These are phyloP conservation scores for Schizonepeta tenuifolia DNA, from an alignment of 257 asterid genomes.

Conservation along the genomic window DNA sequence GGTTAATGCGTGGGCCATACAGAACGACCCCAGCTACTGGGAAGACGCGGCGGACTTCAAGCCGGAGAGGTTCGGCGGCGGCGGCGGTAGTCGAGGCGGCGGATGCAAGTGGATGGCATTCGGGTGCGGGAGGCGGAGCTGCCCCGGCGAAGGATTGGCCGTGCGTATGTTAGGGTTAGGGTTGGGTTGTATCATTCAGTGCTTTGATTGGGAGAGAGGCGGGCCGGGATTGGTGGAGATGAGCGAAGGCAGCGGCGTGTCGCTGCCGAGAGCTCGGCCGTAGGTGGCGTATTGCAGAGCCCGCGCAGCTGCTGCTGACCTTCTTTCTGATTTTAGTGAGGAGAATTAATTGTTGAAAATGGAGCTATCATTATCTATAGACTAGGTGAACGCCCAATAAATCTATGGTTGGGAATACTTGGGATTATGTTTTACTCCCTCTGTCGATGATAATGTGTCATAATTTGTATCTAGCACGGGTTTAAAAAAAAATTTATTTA, in stretches of 20 bases:
- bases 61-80: slow-evolving; percentile 64
- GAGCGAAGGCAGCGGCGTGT: slow-evolving; percentile 39
- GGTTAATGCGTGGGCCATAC: slow-evolving; percentile 66
- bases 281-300: slow-evolving; percentile 42
- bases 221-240: slow-evolving; percentile 37
- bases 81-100: slow-evolving; percentile 39
- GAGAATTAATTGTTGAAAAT: too few relatives aligned
- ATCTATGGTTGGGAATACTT: too few relatives aligned
- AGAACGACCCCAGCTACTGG: slow-evolving; percentile 60
- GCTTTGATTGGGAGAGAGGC: slow-evolving; percentile 61
- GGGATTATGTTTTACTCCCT: too few relatives aligned
- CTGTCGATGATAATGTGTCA: too few relatives aligned
- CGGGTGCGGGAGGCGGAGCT: slow-evolving; percentile 65
- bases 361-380: too few relatives aligned
- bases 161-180: slow-evolving; percentile 52
- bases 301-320: slow-evolving; percentile 29
- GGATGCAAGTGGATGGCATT: slow-evolving; percentile 53
- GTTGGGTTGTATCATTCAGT: slow-evolving; percentile 59
- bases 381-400: too few relatives aligned
- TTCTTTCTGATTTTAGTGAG: too few relatives aligned
- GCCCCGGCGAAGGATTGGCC: slow-evolving; percentile 72
- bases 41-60: slow-evolving; percentile 49
- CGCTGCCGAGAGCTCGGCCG: slow-evolving; percentile 37
- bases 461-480: too few relatives aligned
- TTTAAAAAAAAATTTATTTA: too few relatives aligned